These are phyloP conservation scores for Pythium biforme DNA, from an alignment of 352 stramenopile genomes.

Conservation along the genomic window DNA sequence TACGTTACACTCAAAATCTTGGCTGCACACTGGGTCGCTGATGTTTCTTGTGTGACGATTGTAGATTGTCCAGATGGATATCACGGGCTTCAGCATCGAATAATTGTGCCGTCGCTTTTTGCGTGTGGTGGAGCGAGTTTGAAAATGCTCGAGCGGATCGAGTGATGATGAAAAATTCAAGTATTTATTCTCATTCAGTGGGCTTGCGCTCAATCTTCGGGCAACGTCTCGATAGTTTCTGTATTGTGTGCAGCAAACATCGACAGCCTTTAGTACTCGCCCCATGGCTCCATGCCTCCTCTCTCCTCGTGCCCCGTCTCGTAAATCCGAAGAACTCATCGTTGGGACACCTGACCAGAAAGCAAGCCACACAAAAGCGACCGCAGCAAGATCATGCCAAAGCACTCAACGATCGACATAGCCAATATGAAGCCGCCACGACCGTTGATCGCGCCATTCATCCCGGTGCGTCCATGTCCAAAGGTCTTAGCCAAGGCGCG, in stretches of 20 bases:
- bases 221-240: too few species aligned
- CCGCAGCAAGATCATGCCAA: background rate
- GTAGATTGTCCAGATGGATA: conserved; percentile 96
- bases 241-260: background rate
- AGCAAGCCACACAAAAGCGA: background rate
- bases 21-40: background rate
- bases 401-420: background rate
- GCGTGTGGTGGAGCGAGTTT: background rate
- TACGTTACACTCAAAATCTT: conserved; percentile 21
- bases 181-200: conserved; percentile 19
- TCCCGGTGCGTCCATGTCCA: background rate
- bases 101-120: conserved; percentile 25
- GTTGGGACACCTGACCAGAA: background rate
- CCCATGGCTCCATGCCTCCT: too few species aligned
- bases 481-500: too few species aligned
- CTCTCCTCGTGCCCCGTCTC: background rate
- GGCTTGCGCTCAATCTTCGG: background rate
- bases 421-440: background rate
- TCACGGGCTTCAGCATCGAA: conserved; percentile 93
- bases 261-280: too few species aligned
- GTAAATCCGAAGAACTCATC: background rate
- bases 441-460: background rate
- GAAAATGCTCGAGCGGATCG: conserved; percentile 21
- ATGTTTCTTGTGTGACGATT: background rate
- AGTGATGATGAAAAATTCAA: conserved; percentile 15